Evolutionary conservation across 164 flowering plant species (phyloP).

Genomic region (Nymphaea thermarum): DNA sequence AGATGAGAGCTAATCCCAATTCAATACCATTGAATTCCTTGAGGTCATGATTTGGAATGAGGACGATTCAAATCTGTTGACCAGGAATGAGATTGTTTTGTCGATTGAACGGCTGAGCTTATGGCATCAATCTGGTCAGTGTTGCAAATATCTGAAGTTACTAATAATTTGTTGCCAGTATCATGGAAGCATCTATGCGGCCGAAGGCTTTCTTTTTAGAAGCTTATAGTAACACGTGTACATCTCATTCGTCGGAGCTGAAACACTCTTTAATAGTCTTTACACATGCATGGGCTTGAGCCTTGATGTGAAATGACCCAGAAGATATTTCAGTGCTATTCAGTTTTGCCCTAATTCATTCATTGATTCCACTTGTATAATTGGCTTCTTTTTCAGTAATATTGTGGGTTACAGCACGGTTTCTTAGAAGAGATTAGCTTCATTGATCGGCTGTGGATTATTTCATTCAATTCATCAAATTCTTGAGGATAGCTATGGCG

Average conservation of each 20-base stretch:
- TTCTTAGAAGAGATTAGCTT: too few species aligned
- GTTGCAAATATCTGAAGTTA: not conserved
- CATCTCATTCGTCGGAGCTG: not conserved
- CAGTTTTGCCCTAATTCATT: not conserved
- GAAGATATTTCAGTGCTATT: not conserved
- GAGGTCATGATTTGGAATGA: not conserved
- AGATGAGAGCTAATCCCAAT: too few species aligned
- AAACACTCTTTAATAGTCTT: not conserved
- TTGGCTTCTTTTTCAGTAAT: too few species aligned
- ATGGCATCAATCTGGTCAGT: not conserved
- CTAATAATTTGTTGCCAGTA: not conserved
- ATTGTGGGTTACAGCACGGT: too few species aligned
- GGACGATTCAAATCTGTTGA: not conserved
- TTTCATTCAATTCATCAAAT: too few species aligned
- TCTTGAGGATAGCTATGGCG: too few species aligned
- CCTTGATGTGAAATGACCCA: not conserved
- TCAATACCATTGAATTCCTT: not conserved
- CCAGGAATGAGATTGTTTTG: not conserved
- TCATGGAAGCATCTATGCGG: not conserved
- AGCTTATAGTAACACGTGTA: not conserved
- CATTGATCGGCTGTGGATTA: too few species aligned
- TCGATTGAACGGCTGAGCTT: too few species aligned
- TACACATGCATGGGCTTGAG: not conserved
- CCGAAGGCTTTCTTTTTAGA: not conserved
- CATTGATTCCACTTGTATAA: not conserved